phyloP scores from a whole-genome alignment of 2,329 filamentous ascomycete genomes.

The Ophiocordyceps camponoti-rufipedis region DNA sequence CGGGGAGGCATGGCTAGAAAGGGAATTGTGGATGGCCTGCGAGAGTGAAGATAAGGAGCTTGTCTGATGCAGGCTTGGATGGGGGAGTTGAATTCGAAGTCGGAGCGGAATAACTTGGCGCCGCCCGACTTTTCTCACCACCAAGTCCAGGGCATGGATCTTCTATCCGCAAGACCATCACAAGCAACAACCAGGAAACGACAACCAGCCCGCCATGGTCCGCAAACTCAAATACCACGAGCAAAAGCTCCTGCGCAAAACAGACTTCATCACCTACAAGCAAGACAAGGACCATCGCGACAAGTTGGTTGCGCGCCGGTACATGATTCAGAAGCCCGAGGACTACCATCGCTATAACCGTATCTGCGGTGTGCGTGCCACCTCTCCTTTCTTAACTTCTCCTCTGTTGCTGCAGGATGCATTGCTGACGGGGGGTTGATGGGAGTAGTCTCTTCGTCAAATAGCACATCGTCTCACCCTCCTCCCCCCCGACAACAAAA shows the following conservation, averaged over 20 bases:
- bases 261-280: constrained; percentile 91
- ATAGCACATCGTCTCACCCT: constrained; percentile 76
- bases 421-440: not conserved
- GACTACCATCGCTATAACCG: constrained; percentile 57
- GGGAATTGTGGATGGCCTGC: too few relatives aligned
- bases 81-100: not conserved
- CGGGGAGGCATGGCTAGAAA: too few relatives aligned
- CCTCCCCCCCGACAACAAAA: constrained; percentile 60
- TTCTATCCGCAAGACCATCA: not conserved
- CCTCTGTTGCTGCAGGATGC: not conserved
- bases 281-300: constrained; percentile 76
- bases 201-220: constrained; percentile 46
- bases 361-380: constrained; percentile 43
- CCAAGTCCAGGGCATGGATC: not conserved
- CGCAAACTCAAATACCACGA: constrained; percentile 95
- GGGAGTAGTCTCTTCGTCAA: constrained; percentile 56
- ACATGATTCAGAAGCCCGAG: constrained; percentile 77
- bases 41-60: not conserved
- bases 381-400: not conserved
- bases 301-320: constrained; percentile 60
- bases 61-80: not conserved
- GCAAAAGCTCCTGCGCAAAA: constrained; percentile 80
- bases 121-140: not conserved
- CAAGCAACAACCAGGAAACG: not conserved
- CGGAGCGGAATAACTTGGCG: not conserved